phyloP scores from a whole-genome alignment of 371 early-diverging fungal genomes.

The Rhizopus sp. region DNA sequence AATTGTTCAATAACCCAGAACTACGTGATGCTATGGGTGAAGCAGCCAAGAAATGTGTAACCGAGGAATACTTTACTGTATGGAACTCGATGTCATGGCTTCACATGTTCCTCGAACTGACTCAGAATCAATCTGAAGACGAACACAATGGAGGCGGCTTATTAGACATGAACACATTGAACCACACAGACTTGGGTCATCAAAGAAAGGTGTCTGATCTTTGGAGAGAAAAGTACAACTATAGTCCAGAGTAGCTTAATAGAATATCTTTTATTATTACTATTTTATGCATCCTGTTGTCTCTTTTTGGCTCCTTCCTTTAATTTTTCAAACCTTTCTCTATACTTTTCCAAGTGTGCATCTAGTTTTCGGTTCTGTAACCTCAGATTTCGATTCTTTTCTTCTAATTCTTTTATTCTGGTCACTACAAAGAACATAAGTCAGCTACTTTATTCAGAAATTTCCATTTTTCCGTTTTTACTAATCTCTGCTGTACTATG shows the following conservation, averaged over 20 bases:
- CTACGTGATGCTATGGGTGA: slow-evolving; percentile 46
- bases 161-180: slow-evolving; percentile 1
- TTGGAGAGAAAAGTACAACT: slow-evolving; percentile 43
- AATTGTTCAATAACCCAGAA: slow-evolving; percentile 51
- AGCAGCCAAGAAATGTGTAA: slow-evolving; percentile 46
- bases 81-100: slow-evolving; percentile 72
- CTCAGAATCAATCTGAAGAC: slow-evolving; percentile 34
- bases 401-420: slow-evolving; percentile 57
- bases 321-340: slow-evolving; percentile 86
- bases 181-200: slow-evolving; percentile 32
- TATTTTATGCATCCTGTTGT: slow-evolving; percentile 19
- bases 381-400: slow-evolving; percentile 50
- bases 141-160: slow-evolving; percentile 15
- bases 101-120: slow-evolving; percentile 59
- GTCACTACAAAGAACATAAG: slow-evolving; percentile 7
- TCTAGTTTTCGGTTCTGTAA: slow-evolving; percentile 58
- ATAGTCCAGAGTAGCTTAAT: slow-evolving; percentile 2
- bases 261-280: slow-evolving; percentile 6
- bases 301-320: slow-evolving; percentile 84
- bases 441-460: background rate
- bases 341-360: slow-evolving; percentile 70
- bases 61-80: slow-evolving; percentile 72
- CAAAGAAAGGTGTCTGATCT: slow-evolving; percentile 30
- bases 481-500: slow-evolving; percentile 22
- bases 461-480: background rate